Percentiles rank a stretch among this genome's conserved stretches.
Conservation (phyloP, 768 basidiomycete species). For the Amanita rubescens region DNA sequence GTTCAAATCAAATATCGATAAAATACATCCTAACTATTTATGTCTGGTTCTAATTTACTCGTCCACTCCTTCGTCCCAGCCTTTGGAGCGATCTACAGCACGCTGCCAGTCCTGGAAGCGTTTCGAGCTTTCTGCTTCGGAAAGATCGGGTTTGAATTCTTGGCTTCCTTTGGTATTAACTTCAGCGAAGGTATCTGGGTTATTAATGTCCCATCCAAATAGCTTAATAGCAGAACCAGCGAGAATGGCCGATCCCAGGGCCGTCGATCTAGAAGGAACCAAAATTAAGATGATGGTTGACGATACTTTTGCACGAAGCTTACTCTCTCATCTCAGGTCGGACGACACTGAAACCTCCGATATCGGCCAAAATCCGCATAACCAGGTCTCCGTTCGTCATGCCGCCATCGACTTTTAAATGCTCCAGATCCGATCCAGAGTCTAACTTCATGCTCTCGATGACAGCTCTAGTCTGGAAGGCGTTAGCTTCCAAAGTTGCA, state of each 20-base stretch:
- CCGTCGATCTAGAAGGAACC: conserved; percentile 65
- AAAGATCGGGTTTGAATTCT: conserved; percentile 55
- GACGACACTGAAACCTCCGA: conserved; percentile 88
- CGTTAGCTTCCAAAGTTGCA: conserved; percentile 93
- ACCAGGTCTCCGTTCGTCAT: conserved; percentile 93
- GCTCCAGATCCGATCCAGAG: conserved; percentile 68
- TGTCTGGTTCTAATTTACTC: conserved; percentile 9
- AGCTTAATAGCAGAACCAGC: conserved; percentile 84
- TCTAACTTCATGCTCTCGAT: conserved; percentile 94
- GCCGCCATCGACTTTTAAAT: conserved; percentile 95
- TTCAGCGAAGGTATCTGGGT: conserved; percentile 73
- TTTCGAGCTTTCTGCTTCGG: conserved; percentile 47
- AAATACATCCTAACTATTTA: not conserved
- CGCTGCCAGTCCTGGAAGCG: conserved; percentile 81
- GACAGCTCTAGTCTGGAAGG: conserved; percentile 93
- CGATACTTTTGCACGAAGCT: conserved; percentile 21
- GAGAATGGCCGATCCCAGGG: conserved; percentile 89
- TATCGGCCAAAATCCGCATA: conserved; percentile 80
- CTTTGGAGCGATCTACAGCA: conserved; percentile 77
- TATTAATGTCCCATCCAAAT: conserved; percentile 86
- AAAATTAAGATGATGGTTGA: not conserved
- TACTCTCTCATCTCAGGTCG: conserved; percentile 97
- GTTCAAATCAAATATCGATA: not conserved
- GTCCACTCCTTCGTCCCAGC: conserved; percentile 66
- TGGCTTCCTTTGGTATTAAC: conserved; percentile 83